phyloP scores from a whole-genome alignment of 345 rosid species.

The Eucalyptus pauciflora region DNA sequence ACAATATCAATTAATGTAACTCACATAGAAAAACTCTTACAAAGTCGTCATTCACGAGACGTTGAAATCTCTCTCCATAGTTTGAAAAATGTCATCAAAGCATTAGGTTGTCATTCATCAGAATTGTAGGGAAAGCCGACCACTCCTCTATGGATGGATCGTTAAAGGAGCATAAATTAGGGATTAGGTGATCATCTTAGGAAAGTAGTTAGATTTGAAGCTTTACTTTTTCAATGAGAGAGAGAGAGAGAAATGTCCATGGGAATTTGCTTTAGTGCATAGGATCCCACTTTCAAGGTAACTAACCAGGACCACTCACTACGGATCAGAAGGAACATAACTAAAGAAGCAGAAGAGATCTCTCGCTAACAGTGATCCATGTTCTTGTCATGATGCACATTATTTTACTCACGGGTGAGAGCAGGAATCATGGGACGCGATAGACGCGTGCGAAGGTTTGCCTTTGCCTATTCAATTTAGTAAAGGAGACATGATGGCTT shows the following conservation, averaged over 20 bases:
- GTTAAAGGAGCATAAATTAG: neutral
- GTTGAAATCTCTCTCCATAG: neutral
- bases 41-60: neutral
- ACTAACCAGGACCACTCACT: neutral
- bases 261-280: neutral
- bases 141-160: neutral
- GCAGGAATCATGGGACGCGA: neutral
- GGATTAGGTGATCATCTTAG: neutral
- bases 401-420: neutral
- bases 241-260: neutral
- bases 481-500: neutral
- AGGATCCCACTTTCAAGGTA: neutral
- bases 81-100: neutral
- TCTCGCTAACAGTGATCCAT: neutral
- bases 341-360: neutral
- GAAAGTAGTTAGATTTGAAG: neutral
- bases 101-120: neutral
- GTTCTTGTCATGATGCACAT: neutral
- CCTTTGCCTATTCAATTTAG: neutral
- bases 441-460: neutral
- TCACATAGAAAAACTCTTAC: no score
- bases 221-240: neutral
- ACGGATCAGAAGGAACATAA: neutral
- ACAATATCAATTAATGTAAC: fast-evolving
- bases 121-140: neutral